These are phyloP conservation scores for Thraustochytrium striatum DNA, from an alignment of 352 stramenopile species.

Conservation along the genomic window DNA sequence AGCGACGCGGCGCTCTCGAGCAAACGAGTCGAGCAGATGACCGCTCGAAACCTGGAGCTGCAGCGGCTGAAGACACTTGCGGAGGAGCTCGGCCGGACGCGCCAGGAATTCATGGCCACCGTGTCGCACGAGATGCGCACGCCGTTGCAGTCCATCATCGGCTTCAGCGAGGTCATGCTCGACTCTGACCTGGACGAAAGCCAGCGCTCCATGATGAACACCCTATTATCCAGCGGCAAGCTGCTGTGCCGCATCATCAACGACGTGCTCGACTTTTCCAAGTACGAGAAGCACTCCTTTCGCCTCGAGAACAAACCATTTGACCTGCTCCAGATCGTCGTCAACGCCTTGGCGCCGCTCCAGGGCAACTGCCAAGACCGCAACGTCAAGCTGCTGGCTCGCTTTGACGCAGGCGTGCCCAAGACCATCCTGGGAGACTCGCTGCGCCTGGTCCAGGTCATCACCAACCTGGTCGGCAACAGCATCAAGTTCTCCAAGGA, in stretches of 20 bases:
- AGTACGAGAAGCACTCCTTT: slow-evolving; percentile 71
- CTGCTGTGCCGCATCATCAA: slow-evolving; percentile 53
- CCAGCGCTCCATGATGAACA: slow-evolving; percentile 39
- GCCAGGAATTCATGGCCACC: slow-evolving; percentile 50
- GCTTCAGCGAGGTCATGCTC: slow-evolving; percentile 69
- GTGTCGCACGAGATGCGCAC: slow-evolving; percentile 59
- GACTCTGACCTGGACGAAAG: slow-evolving; percentile 60
- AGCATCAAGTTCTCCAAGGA: slow-evolving; percentile 65
- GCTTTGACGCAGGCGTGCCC: slow-evolving; percentile 64
- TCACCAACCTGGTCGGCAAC: slow-evolving; percentile 70
- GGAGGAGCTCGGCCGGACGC: background rate
- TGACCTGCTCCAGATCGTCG: slow-evolving; percentile 66
- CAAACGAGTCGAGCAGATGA: background rate
- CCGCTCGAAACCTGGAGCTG: background rate
- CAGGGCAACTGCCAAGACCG: slow-evolving; percentile 73
- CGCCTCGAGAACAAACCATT: slow-evolving; percentile 68
- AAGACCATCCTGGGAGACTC: slow-evolving; percentile 66
- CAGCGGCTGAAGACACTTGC: slow-evolving; percentile 8
- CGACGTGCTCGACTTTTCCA: slow-evolving; percentile 72
- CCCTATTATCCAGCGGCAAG: slow-evolving; percentile 8
- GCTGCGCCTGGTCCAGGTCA: slow-evolving; percentile 64
- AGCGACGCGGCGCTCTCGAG: background rate
- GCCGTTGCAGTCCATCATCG: slow-evolving; percentile 69
- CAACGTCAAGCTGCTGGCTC: slow-evolving; percentile 65
- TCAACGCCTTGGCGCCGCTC: slow-evolving; percentile 77